Evolutionary conservation across 331 rosid species (phyloP).

Genomic region (Quercus lobata): DNA sequence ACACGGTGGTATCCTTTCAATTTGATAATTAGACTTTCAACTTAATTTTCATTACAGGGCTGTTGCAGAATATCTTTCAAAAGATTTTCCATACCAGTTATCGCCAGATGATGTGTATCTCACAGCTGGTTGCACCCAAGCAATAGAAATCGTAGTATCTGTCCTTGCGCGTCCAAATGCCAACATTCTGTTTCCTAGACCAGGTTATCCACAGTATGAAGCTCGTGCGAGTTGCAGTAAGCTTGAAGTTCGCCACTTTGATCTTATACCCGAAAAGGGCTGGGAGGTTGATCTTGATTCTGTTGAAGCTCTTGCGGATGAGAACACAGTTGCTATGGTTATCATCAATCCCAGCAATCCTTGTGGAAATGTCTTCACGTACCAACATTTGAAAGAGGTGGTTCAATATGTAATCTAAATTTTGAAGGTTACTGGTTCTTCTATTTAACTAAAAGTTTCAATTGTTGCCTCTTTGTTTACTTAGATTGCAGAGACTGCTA

Average conservation of each 20-base stretch:
- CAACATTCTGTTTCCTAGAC: conserved; percentile 70
- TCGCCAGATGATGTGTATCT: conserved; percentile 50
- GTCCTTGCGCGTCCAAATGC: conserved; percentile 60
- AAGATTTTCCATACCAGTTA: conserved; percentile 50
- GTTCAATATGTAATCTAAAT: neutral
- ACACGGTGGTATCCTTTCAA: too few species aligned
- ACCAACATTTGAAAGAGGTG: conserved; percentile 58
- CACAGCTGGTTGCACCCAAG: conserved; percentile 69
- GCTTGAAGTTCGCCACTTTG: conserved; percentile 57
- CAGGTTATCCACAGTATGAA: conserved; percentile 60
- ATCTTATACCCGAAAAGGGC: conserved; percentile 47
- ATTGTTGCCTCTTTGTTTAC: neutral
- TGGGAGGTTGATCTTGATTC: conserved; percentile 69
- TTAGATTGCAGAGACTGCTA: conserved; percentile 68
- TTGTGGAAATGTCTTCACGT: conserved; percentile 59
- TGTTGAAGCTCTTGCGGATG: conserved; percentile 52
- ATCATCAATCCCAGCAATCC: conserved; percentile 68
- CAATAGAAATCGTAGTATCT: conserved; percentile 44
- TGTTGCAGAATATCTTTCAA: conserved; percentile 50
- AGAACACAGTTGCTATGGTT: conserved; percentile 60
- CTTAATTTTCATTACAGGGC: conserved; percentile 33
- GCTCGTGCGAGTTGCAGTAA: conserved; percentile 28
- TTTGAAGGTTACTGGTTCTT: neutral
- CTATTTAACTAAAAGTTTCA: neutral
- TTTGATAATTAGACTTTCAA: too few species aligned